Percentiles rank a stretch among this genome's conserved stretches.
phyloP scores from a whole-genome alignment of 768 basidiomycete species.

The Lentinula guzmanii region DNA sequence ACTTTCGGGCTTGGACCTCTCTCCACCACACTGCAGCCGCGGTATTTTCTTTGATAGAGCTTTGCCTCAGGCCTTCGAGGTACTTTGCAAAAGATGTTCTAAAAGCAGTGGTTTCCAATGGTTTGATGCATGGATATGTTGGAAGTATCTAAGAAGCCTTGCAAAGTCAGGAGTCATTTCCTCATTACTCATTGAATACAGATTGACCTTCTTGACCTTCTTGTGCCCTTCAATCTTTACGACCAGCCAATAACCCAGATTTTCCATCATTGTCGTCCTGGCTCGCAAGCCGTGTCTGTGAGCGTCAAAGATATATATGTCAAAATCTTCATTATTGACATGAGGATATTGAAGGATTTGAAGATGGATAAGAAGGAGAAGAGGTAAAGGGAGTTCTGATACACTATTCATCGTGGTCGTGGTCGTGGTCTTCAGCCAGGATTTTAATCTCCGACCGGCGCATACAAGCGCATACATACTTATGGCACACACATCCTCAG shows the following conservation, averaged over 20 bases:
- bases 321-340: slow-evolving; percentile 42
- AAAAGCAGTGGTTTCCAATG: slow-evolving; percentile 47
- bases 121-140: slow-evolving; percentile 46
- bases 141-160: slow-evolving; percentile 31
- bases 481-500: no score
- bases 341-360: slow-evolving; percentile 47
- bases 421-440: no score
- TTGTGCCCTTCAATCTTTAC: slow-evolving; percentile 23
- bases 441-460: no score
- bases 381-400: slow-evolving; percentile 21
- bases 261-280: slow-evolving; percentile 46
- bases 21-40: slow-evolving; percentile 41
- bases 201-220: slow-evolving; percentile 24
- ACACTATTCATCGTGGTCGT: neutral
- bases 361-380: slow-evolving; percentile 44
- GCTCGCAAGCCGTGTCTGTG: slow-evolving; percentile 41
- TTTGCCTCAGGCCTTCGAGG: slow-evolving; percentile 39
- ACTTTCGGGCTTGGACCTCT: slow-evolving; percentile 49
- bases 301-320: slow-evolving; percentile 41
- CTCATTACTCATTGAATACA: neutral
- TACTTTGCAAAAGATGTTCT: slow-evolving; percentile 46
- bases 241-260: slow-evolving; percentile 44
- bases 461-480: no score
- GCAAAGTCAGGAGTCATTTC: no score
- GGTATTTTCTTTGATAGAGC: slow-evolving; percentile 20